Base-by-base conservation (phyloP, 2,329 filamentous ascomycete species). In the Paraphaeosphaeria minitans region DNA sequence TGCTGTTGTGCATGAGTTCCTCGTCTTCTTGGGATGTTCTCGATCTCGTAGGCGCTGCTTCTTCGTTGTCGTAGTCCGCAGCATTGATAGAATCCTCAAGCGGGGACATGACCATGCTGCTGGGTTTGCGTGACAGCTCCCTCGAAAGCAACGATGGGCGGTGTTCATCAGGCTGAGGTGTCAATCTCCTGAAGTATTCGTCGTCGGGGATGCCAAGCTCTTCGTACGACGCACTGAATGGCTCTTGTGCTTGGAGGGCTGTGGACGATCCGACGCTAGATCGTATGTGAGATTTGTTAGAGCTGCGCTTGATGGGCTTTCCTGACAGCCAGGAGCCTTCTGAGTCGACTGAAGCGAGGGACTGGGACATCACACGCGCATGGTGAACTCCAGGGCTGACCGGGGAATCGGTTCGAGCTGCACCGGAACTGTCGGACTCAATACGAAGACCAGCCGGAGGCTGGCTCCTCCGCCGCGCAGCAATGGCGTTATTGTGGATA, bases 281-380 rank as follows among this genome's bases (percentile, higher is more conserved):
- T 51, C 76, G 78, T 63, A 79, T 66, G 65, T 78, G 71, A 56
- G 77, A 79, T 65, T 71, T 78, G 70, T 71, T 78, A 63, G 80
- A 83, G 57, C 74, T 76, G 46, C 78, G 78, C 74, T 83, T 79
- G 66, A 82, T 75, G 61, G 84, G 82, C 57, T 89, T 88, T 16
- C 94, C 93, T 3, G 93, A 95, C 46, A 99, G 87, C 95, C 95
- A 99, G 0, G 93, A 97, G 4, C 86, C 95, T 79, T 99, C 95
- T 0, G 93, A 97, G 72, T 97, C 95, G 59, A 98, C 92, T 0
- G 93, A 97, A 1, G 93, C 95, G 19, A 98, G 83, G 0, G 94
- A 98, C 75, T 93, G 89, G 31, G 93, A 92, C 72, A 93, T 77
- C 35, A 73, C 59, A 13, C 71, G 73, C 21, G 71, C 66, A 22